A percentile compares a stretch with the other conserved stretches of the same genome.
phyloP scores from a whole-genome alignment of 345 rosid species.

The Cardamine occulta region DNA sequence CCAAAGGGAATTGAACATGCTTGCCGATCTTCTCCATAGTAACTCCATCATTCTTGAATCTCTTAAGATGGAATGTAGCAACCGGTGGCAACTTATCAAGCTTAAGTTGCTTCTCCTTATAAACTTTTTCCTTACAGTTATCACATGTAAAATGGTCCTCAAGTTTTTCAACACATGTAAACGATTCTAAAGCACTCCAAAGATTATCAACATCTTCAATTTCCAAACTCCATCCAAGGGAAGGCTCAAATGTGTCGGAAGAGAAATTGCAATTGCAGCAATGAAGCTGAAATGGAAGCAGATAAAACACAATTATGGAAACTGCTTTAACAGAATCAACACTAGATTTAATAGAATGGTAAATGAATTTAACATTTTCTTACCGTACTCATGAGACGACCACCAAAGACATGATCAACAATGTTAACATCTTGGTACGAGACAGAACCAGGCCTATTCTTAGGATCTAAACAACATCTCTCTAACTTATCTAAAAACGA shows the following conservation, averaged over 20 bases:
- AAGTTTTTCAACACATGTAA: conserved; percentile 73
- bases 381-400: conserved; percentile 81
- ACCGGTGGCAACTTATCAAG: conserved; percentile 67
- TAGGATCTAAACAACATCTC: conserved; percentile 55
- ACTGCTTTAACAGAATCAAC: background rate
- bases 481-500: conserved; percentile 74
- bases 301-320: conserved; percentile 4
- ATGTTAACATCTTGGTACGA: conserved; percentile 50
- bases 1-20: conserved; percentile 73
- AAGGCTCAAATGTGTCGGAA: conserved; percentile 65
- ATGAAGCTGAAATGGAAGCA: conserved; percentile 50
- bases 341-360: background rate
- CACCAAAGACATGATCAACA: conserved; percentile 74
- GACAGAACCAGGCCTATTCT: conserved; percentile 24
- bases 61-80: conserved; percentile 85
- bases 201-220: conserved; percentile 66
- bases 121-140: conserved; percentile 65
- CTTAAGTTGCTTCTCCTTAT: conserved; percentile 79
- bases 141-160: conserved; percentile 73
- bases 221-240: conserved; percentile 75
- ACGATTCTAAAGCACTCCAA: conserved; percentile 66
- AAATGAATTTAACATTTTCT: background rate
- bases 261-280: conserved; percentile 69
- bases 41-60: conserved; percentile 77
- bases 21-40: conserved; percentile 71